A percentile compares a stretch with the other conserved stretches of the same genome.
Conservation (phyloP, 805 yeast genomes). For the Kodamaea kakaduensis region DNA sequence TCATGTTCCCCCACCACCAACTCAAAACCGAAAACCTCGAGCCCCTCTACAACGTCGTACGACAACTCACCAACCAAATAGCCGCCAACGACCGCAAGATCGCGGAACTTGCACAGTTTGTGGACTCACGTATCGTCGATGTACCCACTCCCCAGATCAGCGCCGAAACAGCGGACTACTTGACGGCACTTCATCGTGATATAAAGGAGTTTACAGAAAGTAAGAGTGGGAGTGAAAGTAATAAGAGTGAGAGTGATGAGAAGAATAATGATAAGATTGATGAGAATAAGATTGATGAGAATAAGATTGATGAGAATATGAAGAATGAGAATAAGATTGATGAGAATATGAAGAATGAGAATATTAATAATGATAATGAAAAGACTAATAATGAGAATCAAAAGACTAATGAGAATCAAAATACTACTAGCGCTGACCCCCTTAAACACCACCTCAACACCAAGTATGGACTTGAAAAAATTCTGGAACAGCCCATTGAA, state of each 20-base stretch:
- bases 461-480: constrained; percentile 24
- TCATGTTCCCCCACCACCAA: constrained; percentile 11
- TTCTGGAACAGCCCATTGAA: constrained; percentile 10
- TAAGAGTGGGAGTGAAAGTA: too few species aligned
- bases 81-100: constrained; percentile 23
- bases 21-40: constrained; percentile 31
- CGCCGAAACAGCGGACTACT: background rate
- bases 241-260: too few species aligned
- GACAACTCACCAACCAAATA: constrained; percentile 20
- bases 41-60: constrained; percentile 24
- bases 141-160: background rate
- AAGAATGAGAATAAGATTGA: background rate
- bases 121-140: constrained; percentile 17
- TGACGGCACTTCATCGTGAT: background rate
- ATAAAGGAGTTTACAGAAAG: background rate
- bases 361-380: background rate
- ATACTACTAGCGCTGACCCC: constrained; percentile 10
- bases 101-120: constrained; percentile 17
- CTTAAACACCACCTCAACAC: constrained; percentile 19
- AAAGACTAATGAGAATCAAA: background rate
- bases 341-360: too few species aligned
- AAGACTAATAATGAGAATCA: too few species aligned
- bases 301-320: background rate
- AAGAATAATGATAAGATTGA: background rate
- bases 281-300: background rate